Base-by-base conservation (phyloP, 148 eudicot genomes). In the Camellia granthamiana region DNA sequence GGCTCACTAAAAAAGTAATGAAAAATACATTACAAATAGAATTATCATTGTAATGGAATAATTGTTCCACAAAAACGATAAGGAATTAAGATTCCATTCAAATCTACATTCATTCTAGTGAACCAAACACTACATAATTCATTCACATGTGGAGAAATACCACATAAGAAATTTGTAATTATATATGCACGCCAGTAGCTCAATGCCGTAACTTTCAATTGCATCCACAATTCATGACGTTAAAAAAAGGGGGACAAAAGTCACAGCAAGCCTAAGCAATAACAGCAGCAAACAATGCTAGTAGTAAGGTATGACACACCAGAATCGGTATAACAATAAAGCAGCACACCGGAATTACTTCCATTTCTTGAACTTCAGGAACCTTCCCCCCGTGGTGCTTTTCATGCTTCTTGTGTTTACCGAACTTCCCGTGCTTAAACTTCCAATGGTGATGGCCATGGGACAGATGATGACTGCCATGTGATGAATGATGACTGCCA, bases 391-490 rank as follows among this genome's bases (percentile, higher is more conserved):
- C 46, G 13, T 79, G 82, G 77, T 78, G 67, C 38, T 30, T 30
- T 30, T 30, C 38, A 19, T 12, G 4, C 80, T 72, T 68, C 74
- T 16, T 44, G 42, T 67, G 77, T 78, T 49, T 7, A 7, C 52
- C 4, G 7, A 80, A 84, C 80, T 66, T 76, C 30, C 86, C 86
- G n/a, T 84, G 86, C 69, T 84, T 82, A 42, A 82, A 82, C 51
- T 82, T 82, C 8, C 84, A 77, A n/a, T 81, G 64, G 72, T 38
- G 42, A 30, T 75, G 38, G 38, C 38, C 38, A 30, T 30, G 38
- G 0, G 7, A 13, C 5, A 38, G 16, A 0, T 67, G 46, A 13
- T 67, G 70, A 18, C 41, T 43, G 16, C 72, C 52, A 3, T 69
- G 72, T 47, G n/a, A 15, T 0, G 15, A 5, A n/a, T 69, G 54